Percentiles rank a stretch among this genome's conserved stretches.
Evolutionary conservation across 139 green algal species (phyloP).

Genomic region (Picocystis salinarum): DNA sequence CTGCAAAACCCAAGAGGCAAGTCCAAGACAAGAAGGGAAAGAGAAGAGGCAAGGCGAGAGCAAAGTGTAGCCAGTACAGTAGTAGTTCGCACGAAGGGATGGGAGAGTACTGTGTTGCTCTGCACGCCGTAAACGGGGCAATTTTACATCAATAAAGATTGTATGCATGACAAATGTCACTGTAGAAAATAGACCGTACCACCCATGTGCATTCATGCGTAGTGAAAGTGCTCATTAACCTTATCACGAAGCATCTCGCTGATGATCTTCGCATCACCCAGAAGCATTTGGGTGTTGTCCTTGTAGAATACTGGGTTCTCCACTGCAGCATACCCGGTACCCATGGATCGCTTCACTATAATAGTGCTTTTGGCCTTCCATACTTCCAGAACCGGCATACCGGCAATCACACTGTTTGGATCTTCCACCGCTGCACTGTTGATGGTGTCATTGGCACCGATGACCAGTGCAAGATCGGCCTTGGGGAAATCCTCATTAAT

Average conservation of each 20-base stretch:
- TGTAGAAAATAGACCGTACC: too few species aligned
- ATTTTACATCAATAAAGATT: too few species aligned
- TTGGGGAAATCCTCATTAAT: slow-evolving; percentile 42
- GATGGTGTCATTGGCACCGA: slow-evolving; percentile 56
- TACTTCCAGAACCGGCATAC: slow-evolving; percentile 44
- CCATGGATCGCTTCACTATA: slow-evolving; percentile 76
- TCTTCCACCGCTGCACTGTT: slow-evolving; percentile 71
- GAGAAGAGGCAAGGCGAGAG: too few species aligned
- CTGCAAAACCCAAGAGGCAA: too few species aligned
- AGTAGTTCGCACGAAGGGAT: too few species aligned
- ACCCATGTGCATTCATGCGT: too few species aligned
- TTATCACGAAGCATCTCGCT: slow-evolving; percentile 7
- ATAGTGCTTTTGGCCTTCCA: slow-evolving; percentile 23
- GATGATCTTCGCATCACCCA: slow-evolving; percentile 15
- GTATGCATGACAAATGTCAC: too few species aligned
- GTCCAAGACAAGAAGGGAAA: too few species aligned
- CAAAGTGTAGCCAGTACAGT: too few species aligned
- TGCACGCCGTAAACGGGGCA: too few species aligned
- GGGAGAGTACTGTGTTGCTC: too few species aligned
- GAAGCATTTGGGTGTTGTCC: slow-evolving; percentile 35
- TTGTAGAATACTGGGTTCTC: slow-evolving; percentile 80
- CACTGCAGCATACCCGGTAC: slow-evolving; percentile 56
- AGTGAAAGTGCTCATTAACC: not conserved
- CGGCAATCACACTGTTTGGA: slow-evolving; percentile 61
- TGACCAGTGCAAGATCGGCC: slow-evolving; percentile 59